Conservation (phyloP, 2,329 filamentous ascomycete species). For the Botryotinia narcissicola region DNA sequence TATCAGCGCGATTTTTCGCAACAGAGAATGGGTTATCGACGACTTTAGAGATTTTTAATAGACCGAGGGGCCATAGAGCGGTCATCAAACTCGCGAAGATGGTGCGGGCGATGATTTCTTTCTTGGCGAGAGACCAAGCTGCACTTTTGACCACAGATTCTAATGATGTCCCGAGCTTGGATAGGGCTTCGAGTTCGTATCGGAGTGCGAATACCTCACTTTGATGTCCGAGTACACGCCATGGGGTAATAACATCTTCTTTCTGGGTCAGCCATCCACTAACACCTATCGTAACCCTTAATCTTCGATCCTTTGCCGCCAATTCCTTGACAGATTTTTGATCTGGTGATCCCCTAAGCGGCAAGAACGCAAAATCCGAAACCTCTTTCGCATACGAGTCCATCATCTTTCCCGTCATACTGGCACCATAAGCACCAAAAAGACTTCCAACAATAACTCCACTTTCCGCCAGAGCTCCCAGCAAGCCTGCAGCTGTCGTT, state of each 20-base stretch:
- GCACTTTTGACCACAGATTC: constrained; percentile 73
- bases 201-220: constrained; percentile 79
- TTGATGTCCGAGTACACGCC: constrained; percentile 70
- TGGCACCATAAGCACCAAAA: constrained; percentile 86
- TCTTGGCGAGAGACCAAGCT: constrained; percentile 74
- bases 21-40: constrained; percentile 82
- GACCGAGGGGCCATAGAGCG: constrained; percentile 66
- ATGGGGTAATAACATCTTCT: constrained; percentile 71
- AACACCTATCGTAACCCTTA: constrained; percentile 80
- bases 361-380: constrained; percentile 83
- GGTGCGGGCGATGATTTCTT: constrained; percentile 60
- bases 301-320: constrained; percentile 58
- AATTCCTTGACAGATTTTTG: constrained; percentile 41
- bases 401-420: constrained; percentile 82
- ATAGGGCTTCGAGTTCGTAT: constrained; percentile 77
- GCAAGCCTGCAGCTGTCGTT: constrained; percentile 70
- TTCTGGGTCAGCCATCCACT: constrained; percentile 76
- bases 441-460: constrained; percentile 76
- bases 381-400: constrained; percentile 84
- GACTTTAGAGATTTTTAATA: constrained; percentile 64
- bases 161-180: constrained; percentile 75
- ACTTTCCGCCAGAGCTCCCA: constrained; percentile 78
- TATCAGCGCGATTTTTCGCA: constrained; percentile 73
- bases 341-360: constrained; percentile 55
- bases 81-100: constrained; percentile 65